Evolutionary conservation across 2,329 filamentous ascomycete genomes (phyloP).

Genomic region (Ascochyta viciae-villosae): DNA sequence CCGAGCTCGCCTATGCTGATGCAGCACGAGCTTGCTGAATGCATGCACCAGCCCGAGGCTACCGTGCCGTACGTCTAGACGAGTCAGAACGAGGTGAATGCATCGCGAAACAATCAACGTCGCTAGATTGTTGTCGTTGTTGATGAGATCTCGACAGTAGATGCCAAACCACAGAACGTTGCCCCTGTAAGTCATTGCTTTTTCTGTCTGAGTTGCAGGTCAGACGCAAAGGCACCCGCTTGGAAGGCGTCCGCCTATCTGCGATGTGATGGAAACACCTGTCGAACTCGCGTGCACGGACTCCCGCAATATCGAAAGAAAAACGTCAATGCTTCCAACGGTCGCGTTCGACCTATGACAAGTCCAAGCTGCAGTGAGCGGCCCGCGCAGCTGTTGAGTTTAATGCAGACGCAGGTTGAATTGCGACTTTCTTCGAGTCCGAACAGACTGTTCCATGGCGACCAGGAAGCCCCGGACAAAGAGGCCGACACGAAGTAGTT

Average conservation of each 20-base stretch:
- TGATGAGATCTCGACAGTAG: not conserved
- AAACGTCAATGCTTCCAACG: not conserved
- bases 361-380: conserved; percentile 1
- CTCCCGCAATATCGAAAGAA: conserved; percentile 18
- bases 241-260: conserved; percentile 1
- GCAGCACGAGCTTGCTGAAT: conserved; percentile 19
- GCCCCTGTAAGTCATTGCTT: conserved; percentile 5
- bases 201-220: conserved; percentile 9
- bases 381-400: not conserved
- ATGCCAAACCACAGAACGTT: not conserved
- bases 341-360: not conserved
- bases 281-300: conserved; percentile 4
- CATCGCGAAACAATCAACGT: not conserved
- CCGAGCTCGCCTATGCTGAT: conserved; percentile 13
- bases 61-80: conserved; percentile 11
- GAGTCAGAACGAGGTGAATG: not conserved
- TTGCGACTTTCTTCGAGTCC: not conserved
- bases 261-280: conserved; percentile 9
- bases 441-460: not conserved
- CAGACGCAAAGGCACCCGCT: conserved; percentile 2
- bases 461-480: not conserved
- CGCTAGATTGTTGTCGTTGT: not conserved
- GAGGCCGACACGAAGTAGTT: not conserved
- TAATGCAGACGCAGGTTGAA: not conserved
- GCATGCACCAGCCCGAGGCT: conserved; percentile 8